Conservation (phyloP, 192 early-diverging fungal genomes). For the Umbelopsis sp. region DNA sequence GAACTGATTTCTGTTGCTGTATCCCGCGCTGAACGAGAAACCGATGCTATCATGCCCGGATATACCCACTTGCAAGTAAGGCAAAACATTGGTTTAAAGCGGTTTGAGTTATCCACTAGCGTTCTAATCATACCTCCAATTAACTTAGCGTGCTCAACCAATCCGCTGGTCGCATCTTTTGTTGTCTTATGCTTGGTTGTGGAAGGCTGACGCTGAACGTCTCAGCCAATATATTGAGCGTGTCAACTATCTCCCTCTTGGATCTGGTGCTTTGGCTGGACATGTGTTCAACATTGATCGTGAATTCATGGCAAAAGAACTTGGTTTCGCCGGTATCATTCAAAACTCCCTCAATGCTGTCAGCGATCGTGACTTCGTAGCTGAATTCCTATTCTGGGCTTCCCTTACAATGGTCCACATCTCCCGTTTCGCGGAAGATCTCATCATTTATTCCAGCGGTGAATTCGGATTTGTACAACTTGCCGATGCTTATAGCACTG, state of each 20-base stretch:
- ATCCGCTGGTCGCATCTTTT: slow-evolving; percentile 97
- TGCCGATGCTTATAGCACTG: slow-evolving; percentile 98
- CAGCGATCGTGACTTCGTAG: slow-evolving; percentile 95
- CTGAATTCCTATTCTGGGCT: slow-evolving; percentile 96
- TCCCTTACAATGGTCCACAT: slow-evolving; percentile 91
- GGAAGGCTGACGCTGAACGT: slow-evolving; percentile 86
- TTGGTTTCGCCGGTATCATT: slow-evolving; percentile 84
- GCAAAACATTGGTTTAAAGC: background rate
- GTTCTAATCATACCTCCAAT: background rate
- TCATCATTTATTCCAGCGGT: slow-evolving; percentile 90
- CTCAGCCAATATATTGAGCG: slow-evolving; percentile 81
- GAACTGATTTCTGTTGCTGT: slow-evolving; percentile 76
- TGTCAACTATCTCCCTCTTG: slow-evolving; percentile 84
- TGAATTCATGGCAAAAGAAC: slow-evolving; percentile 81
- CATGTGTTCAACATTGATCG: slow-evolving; percentile 97
- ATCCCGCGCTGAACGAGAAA: slow-evolving; percentile 81
- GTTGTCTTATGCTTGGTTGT: slow-evolving; percentile 87
- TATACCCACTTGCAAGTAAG: slow-evolving; percentile 96
- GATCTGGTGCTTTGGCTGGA: slow-evolving; percentile 93
- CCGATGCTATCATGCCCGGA: slow-evolving; percentile 97
- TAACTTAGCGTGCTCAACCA: slow-evolving; percentile 84
- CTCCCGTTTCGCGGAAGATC: slow-evolving; percentile 88
- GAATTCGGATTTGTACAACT: slow-evolving; percentile 96
- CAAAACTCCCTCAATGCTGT: slow-evolving; percentile 93
- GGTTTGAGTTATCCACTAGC: background rate